Conservation (phyloP, 345 rosid species). For the Sisymbrium irio region DNA sequence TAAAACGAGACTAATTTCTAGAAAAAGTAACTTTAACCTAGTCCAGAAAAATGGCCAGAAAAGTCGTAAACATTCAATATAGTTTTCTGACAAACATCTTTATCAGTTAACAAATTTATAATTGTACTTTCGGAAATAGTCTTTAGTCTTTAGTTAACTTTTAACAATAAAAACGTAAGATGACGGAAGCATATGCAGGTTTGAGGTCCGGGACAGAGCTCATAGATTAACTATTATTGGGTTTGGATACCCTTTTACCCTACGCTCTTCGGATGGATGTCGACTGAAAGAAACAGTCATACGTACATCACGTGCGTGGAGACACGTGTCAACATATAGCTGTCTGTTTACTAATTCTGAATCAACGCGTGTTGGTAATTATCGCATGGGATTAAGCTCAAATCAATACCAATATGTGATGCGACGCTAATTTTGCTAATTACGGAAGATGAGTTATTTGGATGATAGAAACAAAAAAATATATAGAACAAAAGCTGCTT, state of each 20-base stretch:
- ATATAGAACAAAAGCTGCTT: background rate
- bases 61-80: slow-evolving; percentile 24
- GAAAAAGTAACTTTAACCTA: background rate
- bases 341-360: background rate
- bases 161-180: slow-evolving; percentile 22
- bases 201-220: slow-evolving; percentile 4
- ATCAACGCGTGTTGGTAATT: background rate
- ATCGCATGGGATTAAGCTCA: background rate
- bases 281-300: slow-evolving; percentile 1
- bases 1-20: background rate
- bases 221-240: background rate
- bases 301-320: slow-evolving; percentile 12
- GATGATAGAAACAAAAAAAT: background rate
- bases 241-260: background rate
- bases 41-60: slow-evolving; percentile 5
- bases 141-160: background rate
- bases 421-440: background rate
- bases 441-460: background rate
- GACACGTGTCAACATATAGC: slow-evolving; percentile 13
- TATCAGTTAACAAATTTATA: background rate
- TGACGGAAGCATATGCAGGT: slow-evolving; percentile 28
- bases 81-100: background rate
- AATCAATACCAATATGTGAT: background rate
- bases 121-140: background rate
- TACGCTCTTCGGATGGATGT: slow-evolving; percentile 1